These are phyloP conservation scores for Xerocomus minutiporus DNA, from an alignment of 1,284 basidiomycete species.

Conservation along the genomic window DNA sequence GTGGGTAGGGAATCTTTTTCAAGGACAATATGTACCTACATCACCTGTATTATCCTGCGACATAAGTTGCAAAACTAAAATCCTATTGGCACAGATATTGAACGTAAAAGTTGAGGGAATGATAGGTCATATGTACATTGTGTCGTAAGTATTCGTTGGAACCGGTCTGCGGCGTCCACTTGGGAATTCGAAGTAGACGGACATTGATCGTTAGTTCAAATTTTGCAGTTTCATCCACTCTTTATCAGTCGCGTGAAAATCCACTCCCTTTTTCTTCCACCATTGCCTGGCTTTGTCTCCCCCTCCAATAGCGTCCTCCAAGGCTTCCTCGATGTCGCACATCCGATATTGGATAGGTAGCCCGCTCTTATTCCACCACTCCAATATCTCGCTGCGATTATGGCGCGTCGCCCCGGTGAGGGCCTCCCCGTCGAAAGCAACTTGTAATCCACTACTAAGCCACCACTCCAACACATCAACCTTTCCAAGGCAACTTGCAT, in stretches of 20 bases:
- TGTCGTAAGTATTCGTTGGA: not conserved
- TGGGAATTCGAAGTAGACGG: not conserved
- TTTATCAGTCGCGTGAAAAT: slow-evolving; percentile 74
- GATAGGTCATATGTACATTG: too few relatives aligned
- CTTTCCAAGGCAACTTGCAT: slow-evolving; percentile 74
- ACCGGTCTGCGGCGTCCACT: not conserved
- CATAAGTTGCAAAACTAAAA: slow-evolving; percentile 8
- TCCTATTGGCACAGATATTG: not conserved
- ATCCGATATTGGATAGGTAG: slow-evolving; percentile 75
- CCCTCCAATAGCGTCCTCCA: slow-evolving; percentile 77
- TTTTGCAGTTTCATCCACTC: slow-evolving; percentile 79
- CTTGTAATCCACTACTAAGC: slow-evolving; percentile 67
- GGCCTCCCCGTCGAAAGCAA: slow-evolving; percentile 75
- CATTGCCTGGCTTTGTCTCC: slow-evolving; percentile 66
- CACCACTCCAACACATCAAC: slow-evolving; percentile 81
- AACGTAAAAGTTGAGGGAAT: not conserved
- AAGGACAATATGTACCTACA: slow-evolving; percentile 7
- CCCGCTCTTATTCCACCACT: slow-evolving; percentile 80
- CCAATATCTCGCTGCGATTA: slow-evolving; percentile 73
- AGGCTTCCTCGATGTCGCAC: slow-evolving; percentile 81
- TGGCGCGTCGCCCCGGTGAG: slow-evolving; percentile 73
- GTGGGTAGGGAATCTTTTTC: slow-evolving; percentile 1
- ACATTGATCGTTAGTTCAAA: slow-evolving; percentile 47
- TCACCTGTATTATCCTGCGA: slow-evolving; percentile 10
- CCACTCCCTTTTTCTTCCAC: slow-evolving; percentile 74